Evolutionary conservation across 495 filamentous ascomycete genomes (phyloP), one percentile per base, ranked within the genome.

Genomic region (Aspergillus haitiensis): DNA sequence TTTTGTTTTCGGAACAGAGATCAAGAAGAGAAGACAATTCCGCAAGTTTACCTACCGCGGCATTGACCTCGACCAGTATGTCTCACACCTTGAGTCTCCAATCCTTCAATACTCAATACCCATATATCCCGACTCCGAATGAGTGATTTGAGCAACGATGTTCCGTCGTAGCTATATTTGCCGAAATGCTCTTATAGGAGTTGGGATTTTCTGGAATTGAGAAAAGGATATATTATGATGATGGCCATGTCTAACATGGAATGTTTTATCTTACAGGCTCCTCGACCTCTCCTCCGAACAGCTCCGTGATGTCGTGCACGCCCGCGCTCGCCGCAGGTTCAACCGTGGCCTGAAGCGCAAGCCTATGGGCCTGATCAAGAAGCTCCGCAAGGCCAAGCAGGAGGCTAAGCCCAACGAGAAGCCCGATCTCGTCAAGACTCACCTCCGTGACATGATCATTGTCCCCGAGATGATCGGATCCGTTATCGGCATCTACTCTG

Each of bases 391-490:
- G 83, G 88, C 94, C 71, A 98, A 98, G 90, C 93, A 97, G 81
- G 93, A 98, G 85, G 94, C 94, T 67, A 94, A 92, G 84, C 95
- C 94, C 71, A 98, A 98, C 84, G 94, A 98, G 92, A 98, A 98
- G 87, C 91, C 85, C 69, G 94, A 97, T 75, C 86, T 94, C 71
- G 93, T 97, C 84, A 97, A 97, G 87, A 98, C 94, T 49, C 94
- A 98, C 80, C 86, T 98, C 66, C 92, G 94, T 78, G 87, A 98
- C 82, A 98, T 98, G 94, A 97, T 98, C 73, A 86, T 98, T 71
- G 94, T 98, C 70, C 94, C 81, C 65, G 94, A 98, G 86, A 97
- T 98, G 93, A 98, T 98, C 76, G 94, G 94, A 64, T 87, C 82
- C 76, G 94, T 98, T 69, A 88, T 98, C 72, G 94, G 93, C 76